Evolutionary conservation across 2,329 filamentous ascomycete genomes (phyloP), one percentile per base, ranked within the genome.

Genomic region (Trichoderma citrinoviride): DNA sequence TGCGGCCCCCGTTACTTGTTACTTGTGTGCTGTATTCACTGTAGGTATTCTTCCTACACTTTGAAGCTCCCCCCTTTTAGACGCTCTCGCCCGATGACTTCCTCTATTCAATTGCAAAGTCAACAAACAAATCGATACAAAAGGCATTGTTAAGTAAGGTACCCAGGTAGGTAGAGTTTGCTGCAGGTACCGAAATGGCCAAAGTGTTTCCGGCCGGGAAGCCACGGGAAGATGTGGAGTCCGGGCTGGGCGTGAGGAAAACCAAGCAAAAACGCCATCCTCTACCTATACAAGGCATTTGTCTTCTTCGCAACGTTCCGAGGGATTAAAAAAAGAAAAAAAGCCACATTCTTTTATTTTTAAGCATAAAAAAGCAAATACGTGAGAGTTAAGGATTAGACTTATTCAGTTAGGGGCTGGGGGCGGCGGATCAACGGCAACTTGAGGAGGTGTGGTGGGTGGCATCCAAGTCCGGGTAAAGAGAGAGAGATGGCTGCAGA

Each of bases 221-320:
- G 44, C 33, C 5, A 15, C 56, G 56, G 56, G 19, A 61, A 61
- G 53, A 27, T 50, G 60, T 62, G 60, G 60, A 37, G 10, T 43
- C 25, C 15, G n/a, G n/a, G n/a, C n/a, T n/a, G n/a, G n/a, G 33
- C 33, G 33, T 37, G 29, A 33, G 29, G n/a, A n/a, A 29, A 33
- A 8, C 29, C 29, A 33, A 10, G n/a, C n/a, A n/a, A 7, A 37
- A 37, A 37, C 33, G 33, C 33, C 33, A 37, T 37, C 33, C 29
- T 29, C 29, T 14, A 10, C 10, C 8, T 8, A 33, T 14, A n/a
- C 33, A 14, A 14, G 33, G 12, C 33, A 14, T 14, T 7, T 29
- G 27, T 29, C 6, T 29, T 37, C 5, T 37, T 46, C 25, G 49
- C 25, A 46, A 29, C 40, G 17, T 15, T 25, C 7, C 27, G 19